Evolutionary conservation across 2,329 filamentous ascomycete genomes (phyloP).

Genomic region (Gnomoniopsis smithogilvyi): DNA sequence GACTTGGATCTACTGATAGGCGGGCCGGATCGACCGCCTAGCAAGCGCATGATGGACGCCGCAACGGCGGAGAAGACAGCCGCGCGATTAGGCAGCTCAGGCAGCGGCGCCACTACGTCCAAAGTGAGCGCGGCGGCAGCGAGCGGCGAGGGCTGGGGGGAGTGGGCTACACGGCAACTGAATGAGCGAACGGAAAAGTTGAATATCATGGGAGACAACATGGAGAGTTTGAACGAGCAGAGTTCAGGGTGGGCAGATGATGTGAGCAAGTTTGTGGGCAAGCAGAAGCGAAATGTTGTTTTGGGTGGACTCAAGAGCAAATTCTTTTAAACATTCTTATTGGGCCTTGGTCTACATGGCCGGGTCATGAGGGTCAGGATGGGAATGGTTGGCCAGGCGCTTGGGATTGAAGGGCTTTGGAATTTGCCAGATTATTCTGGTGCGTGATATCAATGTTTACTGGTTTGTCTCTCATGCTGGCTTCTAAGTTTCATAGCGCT

Average conservation of each 20-base stretch:
- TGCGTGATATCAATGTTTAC: too few relatives aligned
- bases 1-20: slow-evolving; percentile 92
- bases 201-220: slow-evolving; percentile 75
- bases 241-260: slow-evolving; percentile 84
- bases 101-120: slow-evolving; percentile 17
- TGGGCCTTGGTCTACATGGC: neutral
- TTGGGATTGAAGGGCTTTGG: neutral
- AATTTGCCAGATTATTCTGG: too few relatives aligned
- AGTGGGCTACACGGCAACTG: slow-evolving; percentile 82
- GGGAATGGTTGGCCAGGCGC: neutral
- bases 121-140: slow-evolving; percentile 20
- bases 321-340: slow-evolving; percentile 36
- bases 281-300: slow-evolving; percentile 83
- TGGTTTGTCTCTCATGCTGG: too few relatives aligned
- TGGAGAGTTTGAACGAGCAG: slow-evolving; percentile 78
- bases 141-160: slow-evolving; percentile 63
- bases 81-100: slow-evolving; percentile 30
- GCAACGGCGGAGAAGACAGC: slow-evolving; percentile 69
- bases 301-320: slow-evolving; percentile 66
- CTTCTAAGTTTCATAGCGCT: too few relatives aligned
- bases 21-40: slow-evolving; percentile 81
- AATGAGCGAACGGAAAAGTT: slow-evolving; percentile 90
- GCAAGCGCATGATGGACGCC: slow-evolving; percentile 83
- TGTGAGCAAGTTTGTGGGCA: slow-evolving; percentile 79
- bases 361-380: neutral